Evolutionary conservation across 2,329 filamentous ascomycete genomes (phyloP).

Genomic region (Incumbomyces delicatus): DNA sequence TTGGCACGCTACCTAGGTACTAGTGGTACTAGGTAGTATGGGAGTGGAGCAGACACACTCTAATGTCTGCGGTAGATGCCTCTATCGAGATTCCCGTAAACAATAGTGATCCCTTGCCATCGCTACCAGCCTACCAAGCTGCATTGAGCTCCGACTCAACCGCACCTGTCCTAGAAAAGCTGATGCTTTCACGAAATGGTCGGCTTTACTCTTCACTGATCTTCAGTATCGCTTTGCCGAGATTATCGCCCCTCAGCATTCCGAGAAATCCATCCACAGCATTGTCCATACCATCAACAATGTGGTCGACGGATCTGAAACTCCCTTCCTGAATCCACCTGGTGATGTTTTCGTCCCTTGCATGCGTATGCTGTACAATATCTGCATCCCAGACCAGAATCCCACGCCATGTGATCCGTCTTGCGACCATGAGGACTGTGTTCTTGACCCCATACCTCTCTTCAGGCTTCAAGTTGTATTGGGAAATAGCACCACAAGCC

Average conservation of each 20-base stretch:
- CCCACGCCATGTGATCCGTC: conserved; percentile 53
- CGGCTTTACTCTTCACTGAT: conserved; percentile 26
- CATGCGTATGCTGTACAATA: conserved; percentile 51
- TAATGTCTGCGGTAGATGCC: too few species aligned
- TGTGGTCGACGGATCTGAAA: conserved; percentile 54
- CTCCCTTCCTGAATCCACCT: conserved; percentile 61
- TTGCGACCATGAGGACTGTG: conserved; percentile 48
- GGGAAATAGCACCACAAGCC: conserved; percentile 50
- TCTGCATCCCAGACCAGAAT: conserved; percentile 56
- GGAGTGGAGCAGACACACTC: too few species aligned
- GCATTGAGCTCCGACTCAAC: too few species aligned
- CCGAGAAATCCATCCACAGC: conserved; percentile 58
- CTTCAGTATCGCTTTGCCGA: conserved; percentile 67
- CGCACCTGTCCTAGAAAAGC: too few species aligned
- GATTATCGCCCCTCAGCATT: conserved; percentile 64
- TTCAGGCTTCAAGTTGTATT: conserved; percentile 44
- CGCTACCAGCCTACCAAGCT: too few species aligned
- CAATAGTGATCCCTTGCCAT: too few species aligned
- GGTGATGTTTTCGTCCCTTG: conserved; percentile 61
- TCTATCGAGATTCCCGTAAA: too few species aligned
- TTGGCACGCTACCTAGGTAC: conserved; percentile 9
- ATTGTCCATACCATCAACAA: conserved; percentile 63
- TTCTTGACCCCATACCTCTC: conserved; percentile 54
- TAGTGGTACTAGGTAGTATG: too few species aligned
- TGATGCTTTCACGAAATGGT: too few species aligned